A percentile compares a stretch with the other conserved stretches of the same genome.
Evolutionary conservation across 2,329 filamentous ascomycete species (phyloP).

Genomic region (Nannizzia gypsea): DNA sequence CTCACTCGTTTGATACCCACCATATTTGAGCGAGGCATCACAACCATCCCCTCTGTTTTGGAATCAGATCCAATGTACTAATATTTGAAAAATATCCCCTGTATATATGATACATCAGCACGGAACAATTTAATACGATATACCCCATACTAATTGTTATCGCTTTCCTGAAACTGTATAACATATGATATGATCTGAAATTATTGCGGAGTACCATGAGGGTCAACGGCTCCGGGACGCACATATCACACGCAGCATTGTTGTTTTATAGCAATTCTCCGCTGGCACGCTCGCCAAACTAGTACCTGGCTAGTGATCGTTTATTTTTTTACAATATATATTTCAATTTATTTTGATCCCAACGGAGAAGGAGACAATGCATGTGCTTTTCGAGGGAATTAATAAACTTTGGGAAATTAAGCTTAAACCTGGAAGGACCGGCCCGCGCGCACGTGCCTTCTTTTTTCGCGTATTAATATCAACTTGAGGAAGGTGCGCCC

Average conservation of each 20-base stretch:
- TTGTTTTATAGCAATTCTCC: neutral
- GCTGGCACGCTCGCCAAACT: no score
- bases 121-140: no score
- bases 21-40: neutral
- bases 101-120: neutral
- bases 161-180: no score
- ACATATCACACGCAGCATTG: neutral
- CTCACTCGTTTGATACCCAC: neutral
- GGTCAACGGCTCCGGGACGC: neutral
- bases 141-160: no score
- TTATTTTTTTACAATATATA: no score
- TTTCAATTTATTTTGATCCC: neutral
- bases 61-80: neutral
- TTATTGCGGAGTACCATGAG: neutral
- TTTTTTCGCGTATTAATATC: neutral
- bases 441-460: neutral
- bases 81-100: neutral
- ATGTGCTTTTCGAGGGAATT: neutral
- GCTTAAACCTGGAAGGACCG: slow-evolving; percentile 3
- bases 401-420: slow-evolving; percentile 1
- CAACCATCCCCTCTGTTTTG: neutral
- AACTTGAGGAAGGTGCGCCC: neutral
- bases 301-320: no score
- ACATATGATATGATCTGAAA: no score
- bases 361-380: neutral